Conservation (phyloP, 75 land plant genomes). For the Isoetes taiwanensis region DNA sequence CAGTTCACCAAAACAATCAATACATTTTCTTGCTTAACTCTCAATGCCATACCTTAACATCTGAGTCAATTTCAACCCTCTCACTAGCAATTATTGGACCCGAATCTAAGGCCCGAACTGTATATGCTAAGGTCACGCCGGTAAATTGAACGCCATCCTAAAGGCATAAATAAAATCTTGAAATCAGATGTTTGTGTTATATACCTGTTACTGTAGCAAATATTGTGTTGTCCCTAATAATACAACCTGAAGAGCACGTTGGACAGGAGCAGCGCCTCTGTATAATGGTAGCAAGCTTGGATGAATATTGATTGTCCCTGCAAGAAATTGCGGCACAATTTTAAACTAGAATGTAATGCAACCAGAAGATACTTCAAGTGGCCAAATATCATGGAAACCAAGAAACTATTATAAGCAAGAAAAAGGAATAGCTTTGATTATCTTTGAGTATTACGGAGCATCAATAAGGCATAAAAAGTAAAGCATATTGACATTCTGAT, state of each 20-base stretch:
- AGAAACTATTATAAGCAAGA: neutral
- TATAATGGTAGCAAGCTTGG: constrained; percentile 93
- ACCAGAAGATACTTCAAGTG: no score
- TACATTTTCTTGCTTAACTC: neutral
- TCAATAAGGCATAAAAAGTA: no score
- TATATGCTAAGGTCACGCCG: constrained; percentile 82
- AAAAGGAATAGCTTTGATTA: neutral
- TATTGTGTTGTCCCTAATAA: no score
- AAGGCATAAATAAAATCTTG: neutral
- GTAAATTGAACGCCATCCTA: constrained; percentile 93
- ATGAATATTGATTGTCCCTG: constrained; percentile 96
- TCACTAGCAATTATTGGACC: constrained; percentile 84
- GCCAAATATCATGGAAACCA: no score
- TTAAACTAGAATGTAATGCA: no score
- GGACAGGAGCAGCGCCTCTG: constrained; percentile 99
- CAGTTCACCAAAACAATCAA: neutral
- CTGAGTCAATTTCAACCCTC: constrained; percentile 51
- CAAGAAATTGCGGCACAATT: no score
- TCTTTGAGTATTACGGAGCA: neutral
- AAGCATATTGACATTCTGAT: no score
- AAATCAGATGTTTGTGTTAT: no score
- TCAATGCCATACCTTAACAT: constrained; percentile 48
- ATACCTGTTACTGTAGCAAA: no score
- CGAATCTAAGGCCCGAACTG: constrained; percentile 86
- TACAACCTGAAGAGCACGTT: constrained; percentile 94